Evolutionary conservation across 345 rosid species (phyloP).

Genomic region (Aurinia saxatilis): DNA sequence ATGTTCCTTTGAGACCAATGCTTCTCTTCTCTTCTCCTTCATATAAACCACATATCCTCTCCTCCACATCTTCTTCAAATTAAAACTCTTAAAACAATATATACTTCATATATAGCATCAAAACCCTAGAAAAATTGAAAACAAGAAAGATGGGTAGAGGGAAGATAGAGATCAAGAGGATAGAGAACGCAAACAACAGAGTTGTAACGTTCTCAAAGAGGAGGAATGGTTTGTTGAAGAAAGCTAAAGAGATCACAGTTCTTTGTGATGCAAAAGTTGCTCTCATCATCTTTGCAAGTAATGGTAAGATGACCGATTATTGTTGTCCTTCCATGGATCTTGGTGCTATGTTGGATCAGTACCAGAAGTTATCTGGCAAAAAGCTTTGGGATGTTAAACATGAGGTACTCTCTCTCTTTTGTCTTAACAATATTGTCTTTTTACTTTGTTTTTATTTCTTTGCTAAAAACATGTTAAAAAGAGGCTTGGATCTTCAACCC

Average conservation of each 20-base stretch:
- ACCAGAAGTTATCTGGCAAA: slow-evolving; percentile 69
- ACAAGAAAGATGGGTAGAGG: slow-evolving; percentile 63
- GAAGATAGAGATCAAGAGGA: slow-evolving; percentile 74
- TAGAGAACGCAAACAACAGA: slow-evolving; percentile 71
- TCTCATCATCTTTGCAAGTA: slow-evolving; percentile 52
- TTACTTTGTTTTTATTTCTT: slow-evolving; percentile 9
- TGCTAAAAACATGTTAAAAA: slow-evolving; percentile 37
- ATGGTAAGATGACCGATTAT: slow-evolving; percentile 61
- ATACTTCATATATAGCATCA: not conserved
- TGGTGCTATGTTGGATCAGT: slow-evolving; percentile 67
- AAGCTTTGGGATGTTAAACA: slow-evolving; percentile 94
- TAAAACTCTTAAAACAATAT: too few species aligned
- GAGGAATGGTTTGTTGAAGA: slow-evolving; percentile 64
- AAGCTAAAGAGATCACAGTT: slow-evolving; percentile 69
- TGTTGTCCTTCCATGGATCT: slow-evolving; percentile 58
- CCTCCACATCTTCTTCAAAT: slow-evolving; percentile 12
- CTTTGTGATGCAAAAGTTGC: slow-evolving; percentile 80
- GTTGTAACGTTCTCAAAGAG: slow-evolving; percentile 76
- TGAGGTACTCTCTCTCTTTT: slow-evolving; percentile 48
- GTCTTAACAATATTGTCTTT: too few species aligned
- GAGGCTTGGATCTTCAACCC: slow-evolving; percentile 34
- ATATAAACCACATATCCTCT: slow-evolving; percentile 22
- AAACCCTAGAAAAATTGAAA: slow-evolving; percentile 15
- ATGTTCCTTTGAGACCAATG: slow-evolving; percentile 14
- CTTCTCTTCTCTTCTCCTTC: slow-evolving; percentile 14